Conservation (phyloP, 192 early-diverging fungal genomes). For the Mortierella antarctica region DNA sequence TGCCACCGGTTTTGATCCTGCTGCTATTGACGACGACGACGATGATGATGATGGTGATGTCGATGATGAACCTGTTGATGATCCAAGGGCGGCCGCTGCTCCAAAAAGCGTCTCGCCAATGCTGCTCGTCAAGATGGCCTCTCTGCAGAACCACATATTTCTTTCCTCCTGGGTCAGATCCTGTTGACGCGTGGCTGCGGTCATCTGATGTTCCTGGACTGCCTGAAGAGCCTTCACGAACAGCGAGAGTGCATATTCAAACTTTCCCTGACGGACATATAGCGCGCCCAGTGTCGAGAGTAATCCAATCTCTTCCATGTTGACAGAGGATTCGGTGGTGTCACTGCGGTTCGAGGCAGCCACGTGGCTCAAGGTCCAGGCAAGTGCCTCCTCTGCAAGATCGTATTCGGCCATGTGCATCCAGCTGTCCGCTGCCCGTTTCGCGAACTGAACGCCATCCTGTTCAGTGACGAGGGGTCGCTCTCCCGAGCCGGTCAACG, state of each 20-base stretch:
- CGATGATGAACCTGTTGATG: too few relatives aligned
- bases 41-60: not conserved
- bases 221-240: constrained; percentile 57
- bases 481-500: constrained; percentile 3
- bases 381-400: constrained; percentile 39
- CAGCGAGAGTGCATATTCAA: constrained; percentile 57
- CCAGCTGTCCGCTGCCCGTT: constrained; percentile 40
- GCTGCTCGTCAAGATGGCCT: constrained; percentile 64
- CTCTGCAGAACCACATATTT: constrained; percentile 53
- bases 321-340: not conserved
- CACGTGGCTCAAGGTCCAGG: constrained; percentile 55
- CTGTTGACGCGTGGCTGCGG: not conserved
- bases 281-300: constrained; percentile 57
- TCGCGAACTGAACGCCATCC: constrained; percentile 29
- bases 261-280: constrained; percentile 62
- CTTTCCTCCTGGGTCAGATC: not conserved
- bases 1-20: not conserved
- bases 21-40: not conserved
- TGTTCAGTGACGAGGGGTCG: constrained; percentile 27
- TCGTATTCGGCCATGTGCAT: constrained; percentile 46
- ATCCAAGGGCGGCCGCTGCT: constrained; percentile 3
- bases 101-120: constrained; percentile 63
- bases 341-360: not conserved
- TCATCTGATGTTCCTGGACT: constrained; percentile 34
- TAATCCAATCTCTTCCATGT: constrained; percentile 33